Evolutionary conservation across 75 land plant genomes (phyloP).

Genomic region (Pinus albicaulis): DNA sequence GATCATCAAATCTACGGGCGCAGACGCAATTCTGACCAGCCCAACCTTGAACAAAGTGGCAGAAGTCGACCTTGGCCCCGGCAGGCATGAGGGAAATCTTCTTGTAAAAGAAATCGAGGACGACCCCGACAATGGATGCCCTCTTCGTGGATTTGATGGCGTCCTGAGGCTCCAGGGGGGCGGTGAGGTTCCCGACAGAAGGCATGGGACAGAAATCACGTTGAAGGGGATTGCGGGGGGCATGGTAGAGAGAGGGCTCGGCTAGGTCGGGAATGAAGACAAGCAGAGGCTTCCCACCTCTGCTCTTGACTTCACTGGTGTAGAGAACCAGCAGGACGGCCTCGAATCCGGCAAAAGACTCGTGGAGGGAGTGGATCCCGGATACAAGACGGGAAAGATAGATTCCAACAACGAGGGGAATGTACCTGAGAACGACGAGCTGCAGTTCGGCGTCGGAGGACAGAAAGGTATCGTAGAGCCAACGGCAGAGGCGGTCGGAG

Average conservation of each 20-base stretch:
- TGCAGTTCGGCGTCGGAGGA: conserved; percentile 47
- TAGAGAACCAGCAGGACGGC: conserved; percentile 56
- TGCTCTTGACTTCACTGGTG: conserved; percentile 33
- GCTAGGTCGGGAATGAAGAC: conserved; percentile 15
- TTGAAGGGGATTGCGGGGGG: conserved; percentile 13
- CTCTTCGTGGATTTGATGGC: conserved; percentile 93
- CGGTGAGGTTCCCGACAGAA: conserved; percentile 42
- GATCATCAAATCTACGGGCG: conserved; percentile 10
- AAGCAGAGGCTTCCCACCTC: conserved; percentile 28
- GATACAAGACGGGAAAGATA: conserved; percentile 36
- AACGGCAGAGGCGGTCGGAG: conserved; percentile 86
- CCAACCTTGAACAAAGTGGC: conserved; percentile 57
- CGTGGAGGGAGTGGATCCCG: not conserved
- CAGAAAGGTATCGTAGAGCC: conserved; percentile 94
- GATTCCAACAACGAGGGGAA: conserved; percentile 37
- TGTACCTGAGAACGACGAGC: conserved; percentile 33
- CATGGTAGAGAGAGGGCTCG: conserved; percentile 22
- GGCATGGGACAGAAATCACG: not conserved
- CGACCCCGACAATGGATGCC: conserved; percentile 78
- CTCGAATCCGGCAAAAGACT: conserved; percentile 51
- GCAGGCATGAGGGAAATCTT: conserved; percentile 80
- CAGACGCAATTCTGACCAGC: conserved; percentile 69
- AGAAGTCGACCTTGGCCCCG: conserved; percentile 82
- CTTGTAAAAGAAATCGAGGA: conserved; percentile 71
- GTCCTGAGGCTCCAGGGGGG: conserved; percentile 84